These are phyloP conservation scores for Bryum argenteum DNA, from an alignment of 225 moss, liverwort and hornwort genomes.

Conservation along the genomic window DNA sequence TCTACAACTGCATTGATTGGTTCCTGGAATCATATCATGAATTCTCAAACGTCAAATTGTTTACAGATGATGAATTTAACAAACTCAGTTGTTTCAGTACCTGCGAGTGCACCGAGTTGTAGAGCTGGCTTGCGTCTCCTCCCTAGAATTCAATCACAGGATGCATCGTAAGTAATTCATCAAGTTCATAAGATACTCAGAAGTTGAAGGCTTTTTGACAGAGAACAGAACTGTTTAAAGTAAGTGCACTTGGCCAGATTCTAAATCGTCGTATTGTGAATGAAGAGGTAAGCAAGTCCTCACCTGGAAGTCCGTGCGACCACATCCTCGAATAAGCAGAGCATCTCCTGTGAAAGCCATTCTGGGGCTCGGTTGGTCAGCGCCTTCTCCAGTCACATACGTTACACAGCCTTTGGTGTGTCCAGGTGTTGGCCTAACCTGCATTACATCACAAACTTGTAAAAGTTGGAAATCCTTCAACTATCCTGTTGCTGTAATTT, in stretches of 20 bases:
- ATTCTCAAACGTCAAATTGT: no score
- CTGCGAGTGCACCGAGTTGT: conserved; percentile 87
- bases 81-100: conserved; percentile 26
- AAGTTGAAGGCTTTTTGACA: neutral
- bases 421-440: conserved; percentile 82
- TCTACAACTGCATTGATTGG: no score
- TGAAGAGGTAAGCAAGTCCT: conserved; percentile 3
- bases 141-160: conserved; percentile 38
- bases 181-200: neutral
- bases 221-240: neutral
- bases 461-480: neutral
- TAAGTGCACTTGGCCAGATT: neutral
- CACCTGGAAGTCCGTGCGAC: conserved; percentile 92
- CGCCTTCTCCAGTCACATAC: conserved; percentile 75
- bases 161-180: neutral
- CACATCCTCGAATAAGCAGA: conserved; percentile 91
- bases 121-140: conserved; percentile 68
- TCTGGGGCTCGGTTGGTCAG: conserved; percentile 63
- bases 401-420: conserved; percentile 80
- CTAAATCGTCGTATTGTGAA: neutral
- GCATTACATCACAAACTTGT: neutral
- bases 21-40: no score
- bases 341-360: conserved; percentile 95
- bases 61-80: no score
- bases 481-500: no score